Evolutionary conservation across 1,284 basidiomycete genomes (phyloP).

Genomic region (Farysia itapuensis): DNA sequence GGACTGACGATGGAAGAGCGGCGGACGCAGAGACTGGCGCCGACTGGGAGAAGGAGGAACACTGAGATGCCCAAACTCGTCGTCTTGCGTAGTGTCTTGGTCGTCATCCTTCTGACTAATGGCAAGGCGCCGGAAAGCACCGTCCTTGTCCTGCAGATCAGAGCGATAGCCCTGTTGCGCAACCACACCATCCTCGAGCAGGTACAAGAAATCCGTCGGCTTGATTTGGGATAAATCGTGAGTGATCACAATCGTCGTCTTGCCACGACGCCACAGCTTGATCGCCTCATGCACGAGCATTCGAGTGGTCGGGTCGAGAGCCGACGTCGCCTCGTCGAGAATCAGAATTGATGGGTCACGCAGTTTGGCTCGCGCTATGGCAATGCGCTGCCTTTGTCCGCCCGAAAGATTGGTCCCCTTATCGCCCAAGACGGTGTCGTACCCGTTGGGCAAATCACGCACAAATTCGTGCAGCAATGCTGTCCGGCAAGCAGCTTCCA

Average conservation of each 20-base stretch:
- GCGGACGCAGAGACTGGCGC: no score
- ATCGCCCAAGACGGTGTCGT: slow-evolving; percentile 75
- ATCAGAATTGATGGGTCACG: slow-evolving; percentile 87
- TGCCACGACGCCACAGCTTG: slow-evolving; percentile 76
- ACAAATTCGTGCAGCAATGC: slow-evolving; percentile 89
- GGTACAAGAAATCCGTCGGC: slow-evolving; percentile 81
- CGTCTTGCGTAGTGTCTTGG: background rate
- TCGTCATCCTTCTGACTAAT: background rate
- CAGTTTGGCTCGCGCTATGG: slow-evolving; percentile 83
- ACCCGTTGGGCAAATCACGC: slow-evolving; percentile 77
- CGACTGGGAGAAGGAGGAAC: background rate
- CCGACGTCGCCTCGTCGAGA: slow-evolving; percentile 94
- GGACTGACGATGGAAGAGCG: no score
- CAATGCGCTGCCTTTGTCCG: slow-evolving; percentile 88
- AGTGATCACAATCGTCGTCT: slow-evolving; percentile 93
- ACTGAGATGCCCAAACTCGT: background rate
- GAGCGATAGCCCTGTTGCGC: slow-evolving; percentile 82
- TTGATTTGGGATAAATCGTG: slow-evolving; percentile 87
- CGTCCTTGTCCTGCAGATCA: slow-evolving; percentile 67
- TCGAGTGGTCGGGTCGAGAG: slow-evolving; percentile 84
- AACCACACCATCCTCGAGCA: slow-evolving; percentile 79
- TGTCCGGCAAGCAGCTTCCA: slow-evolving; percentile 77
- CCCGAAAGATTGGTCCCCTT: slow-evolving; percentile 80
- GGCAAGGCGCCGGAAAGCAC: slow-evolving; percentile 4
- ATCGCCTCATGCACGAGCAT: slow-evolving; percentile 86